Conservation (phyloP, 805 yeast genomes). For the Soucietia sequanensis region DNA sequence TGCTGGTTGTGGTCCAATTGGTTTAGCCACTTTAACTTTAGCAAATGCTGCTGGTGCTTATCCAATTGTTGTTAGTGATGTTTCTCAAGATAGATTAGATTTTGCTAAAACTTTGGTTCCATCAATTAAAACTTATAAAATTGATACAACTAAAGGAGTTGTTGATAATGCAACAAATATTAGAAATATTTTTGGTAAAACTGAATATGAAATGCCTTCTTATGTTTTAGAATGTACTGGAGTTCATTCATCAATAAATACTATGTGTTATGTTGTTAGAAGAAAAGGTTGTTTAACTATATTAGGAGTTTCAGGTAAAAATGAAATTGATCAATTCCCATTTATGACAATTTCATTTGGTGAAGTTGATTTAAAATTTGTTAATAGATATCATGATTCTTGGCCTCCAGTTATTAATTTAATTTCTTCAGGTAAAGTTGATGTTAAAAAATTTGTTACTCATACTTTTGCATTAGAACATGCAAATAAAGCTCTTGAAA, state of each 20-base stretch:
- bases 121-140: slow-evolving; percentile 42
- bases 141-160: slow-evolving; percentile 26
- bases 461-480: slow-evolving; percentile 48
- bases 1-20: slow-evolving; percentile 28
- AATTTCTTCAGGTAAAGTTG: slow-evolving; percentile 26
- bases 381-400: slow-evolving; percentile 54
- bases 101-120: slow-evolving; percentile 31
- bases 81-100: slow-evolving; percentile 20
- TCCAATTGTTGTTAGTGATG: slow-evolving; percentile 21
- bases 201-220: slow-evolving; percentile 20
- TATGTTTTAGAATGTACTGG: slow-evolving; percentile 56
- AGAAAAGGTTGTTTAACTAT: slow-evolving; percentile 48
- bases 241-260: slow-evolving; percentile 45
- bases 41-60: slow-evolving; percentile 20
- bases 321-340: slow-evolving; percentile 46
- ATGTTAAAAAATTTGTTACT: slow-evolving; percentile 40
- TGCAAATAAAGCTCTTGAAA: slow-evolving; percentile 46
- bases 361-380: slow-evolving; percentile 50
- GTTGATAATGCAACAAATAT: slow-evolving; percentile 40
- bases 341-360: slow-evolving; percentile 54
- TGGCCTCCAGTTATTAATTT: slow-evolving; percentile 58
- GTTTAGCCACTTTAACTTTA: slow-evolving; percentile 19
- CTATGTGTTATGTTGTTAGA: slow-evolving; percentile 45
- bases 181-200: slow-evolving; percentile 32
- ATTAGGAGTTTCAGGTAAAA: slow-evolving; percentile 50